Base-by-base conservation (phyloP, 73 alveolate genomes). In the Uronychia binucleata region DNA sequence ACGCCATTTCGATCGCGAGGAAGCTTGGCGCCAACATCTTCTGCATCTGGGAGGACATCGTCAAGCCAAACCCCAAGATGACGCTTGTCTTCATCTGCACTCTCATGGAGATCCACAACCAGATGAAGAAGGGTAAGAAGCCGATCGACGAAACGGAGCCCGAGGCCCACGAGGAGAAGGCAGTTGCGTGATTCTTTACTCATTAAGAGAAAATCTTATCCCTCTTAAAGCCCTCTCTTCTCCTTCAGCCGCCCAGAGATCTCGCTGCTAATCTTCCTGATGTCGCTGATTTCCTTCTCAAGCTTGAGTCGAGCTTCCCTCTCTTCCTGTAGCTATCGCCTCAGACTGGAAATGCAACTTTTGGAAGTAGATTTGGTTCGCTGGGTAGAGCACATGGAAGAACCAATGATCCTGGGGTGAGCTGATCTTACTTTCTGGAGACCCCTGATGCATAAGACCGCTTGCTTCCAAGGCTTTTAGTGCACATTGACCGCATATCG, bases 31-130 rank as follows among this genome's bases (percentile, higher is more conserved):
- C 98, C 0, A 96, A 95, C 31, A 95, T 97, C 33, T 97, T 97
- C 92, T 91, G 96, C 33, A 97, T 94, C 34, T 96, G 99, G 99
- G 99, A 97, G 90, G 98, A 97, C 92, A 97, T 97, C 81, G 89
- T 93, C 59, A 94, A 97, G 79, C 98, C 96, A 79, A 95, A 95
- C 79, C 78, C n/a, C 81, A 92, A 90, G 79, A 85, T 90, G 95
- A 84, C 85, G 27, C 77, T 90, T 27, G 90, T 90, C 77, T 80
- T 90, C 26, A 85, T 85, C 60, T 90, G 95, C 90, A 58, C 88
- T 31, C 77, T 90, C n/a, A 30, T 58, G 32, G 93, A 90, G 34
- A 74, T 85, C 0, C 82, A 58, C 77, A 33, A 84, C 19, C 93
- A 90, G 31, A 89, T 77, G 90, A 83, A 85, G 58, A 84, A 77